phyloP scores from a whole-genome alignment of 768 basidiomycete species.

The Boletus speciosus region DNA sequence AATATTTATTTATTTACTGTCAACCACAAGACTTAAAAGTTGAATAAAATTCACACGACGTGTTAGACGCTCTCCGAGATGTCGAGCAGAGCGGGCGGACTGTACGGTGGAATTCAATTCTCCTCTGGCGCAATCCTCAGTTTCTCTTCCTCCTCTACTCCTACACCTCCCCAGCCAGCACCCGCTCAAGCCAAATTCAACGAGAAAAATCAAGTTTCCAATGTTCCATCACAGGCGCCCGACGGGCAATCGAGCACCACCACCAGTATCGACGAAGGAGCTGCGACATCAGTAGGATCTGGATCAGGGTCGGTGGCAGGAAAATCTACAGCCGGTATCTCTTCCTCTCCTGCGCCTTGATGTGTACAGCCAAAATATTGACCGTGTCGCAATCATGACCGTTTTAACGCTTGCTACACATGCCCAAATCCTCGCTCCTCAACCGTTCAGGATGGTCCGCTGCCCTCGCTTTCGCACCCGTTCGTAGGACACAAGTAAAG shows the following conservation, averaged over 20 bases:
- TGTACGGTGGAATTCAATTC: conserved; percentile 86
- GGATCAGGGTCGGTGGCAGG: conserved; percentile 35
- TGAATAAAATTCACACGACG: conserved; percentile 15
- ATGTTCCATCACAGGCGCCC: conserved; percentile 22
- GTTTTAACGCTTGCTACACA: conserved; percentile 17
- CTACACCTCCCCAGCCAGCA: conserved; percentile 24
- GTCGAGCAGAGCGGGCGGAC: conserved; percentile 77
- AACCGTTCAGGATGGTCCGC: conserved; percentile 73
- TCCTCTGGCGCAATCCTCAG: conserved; percentile 60
- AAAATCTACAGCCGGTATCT: conserved; percentile 57
- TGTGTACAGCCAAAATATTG: conserved; percentile 34
- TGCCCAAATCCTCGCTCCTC: not conserved
- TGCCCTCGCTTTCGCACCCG: conserved; percentile 83
- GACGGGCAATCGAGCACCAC: conserved; percentile 22
- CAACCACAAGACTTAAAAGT: not conserved
- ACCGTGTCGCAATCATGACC: conserved; percentile 35
- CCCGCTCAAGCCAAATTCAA: conserved; percentile 19
- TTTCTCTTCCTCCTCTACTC: conserved; percentile 38
- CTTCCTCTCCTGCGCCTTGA: conserved; percentile 41
- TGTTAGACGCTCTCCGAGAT: conserved; percentile 39
- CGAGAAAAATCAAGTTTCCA: conserved; percentile 17
- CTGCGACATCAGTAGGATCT: conserved; percentile 18
- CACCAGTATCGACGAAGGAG: conserved; percentile 26
- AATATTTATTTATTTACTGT: not conserved
- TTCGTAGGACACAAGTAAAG: conserved; percentile 62